These are phyloP conservation scores for Russula earlei DNA, from an alignment of 768 basidiomycete genomes.

Conservation along the genomic window DNA sequence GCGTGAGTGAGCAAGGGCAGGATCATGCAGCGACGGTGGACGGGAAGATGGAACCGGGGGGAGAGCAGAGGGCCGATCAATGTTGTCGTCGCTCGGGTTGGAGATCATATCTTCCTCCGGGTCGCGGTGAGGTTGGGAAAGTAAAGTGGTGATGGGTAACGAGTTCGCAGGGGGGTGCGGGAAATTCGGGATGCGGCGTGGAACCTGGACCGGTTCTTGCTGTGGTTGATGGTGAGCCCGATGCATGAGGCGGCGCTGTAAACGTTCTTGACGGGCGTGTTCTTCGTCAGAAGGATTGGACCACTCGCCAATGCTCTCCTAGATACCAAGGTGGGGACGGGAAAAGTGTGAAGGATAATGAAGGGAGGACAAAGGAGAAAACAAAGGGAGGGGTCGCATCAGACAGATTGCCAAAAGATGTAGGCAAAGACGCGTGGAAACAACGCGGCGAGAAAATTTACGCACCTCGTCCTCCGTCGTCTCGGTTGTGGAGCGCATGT, in stretches of 20 bases:
- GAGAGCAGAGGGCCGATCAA: conserved; percentile 7
- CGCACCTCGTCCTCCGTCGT: conserved; percentile 64
- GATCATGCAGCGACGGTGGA: conserved; percentile 47
- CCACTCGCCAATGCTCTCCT: conserved; percentile 78
- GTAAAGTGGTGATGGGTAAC: conserved; percentile 30
- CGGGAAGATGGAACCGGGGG: conserved; percentile 1
- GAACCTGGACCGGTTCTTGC: conserved; percentile 37
- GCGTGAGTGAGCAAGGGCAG: conserved; percentile 56
- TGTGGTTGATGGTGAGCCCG: conserved; percentile 36
- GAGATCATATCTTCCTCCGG: conserved; percentile 65
- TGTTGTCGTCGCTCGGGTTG: conserved; percentile 76
- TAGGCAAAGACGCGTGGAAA: conserved; percentile 7
- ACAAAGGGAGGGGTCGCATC: neutral
- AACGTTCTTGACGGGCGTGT: conserved; percentile 57
- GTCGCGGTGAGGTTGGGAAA: conserved; percentile 25
- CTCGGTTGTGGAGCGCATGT: conserved; percentile 38
- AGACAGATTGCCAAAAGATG: neutral
- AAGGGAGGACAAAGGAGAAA: neutral
- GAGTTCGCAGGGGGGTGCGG: conserved; percentile 57
- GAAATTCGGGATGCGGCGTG: conserved; percentile 70
- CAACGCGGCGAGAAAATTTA: conserved; percentile 15
- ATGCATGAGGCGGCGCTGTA: conserved; percentile 51
- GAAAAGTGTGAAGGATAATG: conserved; percentile 13
- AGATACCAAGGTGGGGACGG: neutral
- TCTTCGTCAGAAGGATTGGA: conserved; percentile 91